A percentile compares a stretch with the other conserved stretches of the same genome.
Evolutionary conservation across 2,329 filamentous ascomycete species (phyloP).

Genomic region (Hypoxylon sp.): DNA sequence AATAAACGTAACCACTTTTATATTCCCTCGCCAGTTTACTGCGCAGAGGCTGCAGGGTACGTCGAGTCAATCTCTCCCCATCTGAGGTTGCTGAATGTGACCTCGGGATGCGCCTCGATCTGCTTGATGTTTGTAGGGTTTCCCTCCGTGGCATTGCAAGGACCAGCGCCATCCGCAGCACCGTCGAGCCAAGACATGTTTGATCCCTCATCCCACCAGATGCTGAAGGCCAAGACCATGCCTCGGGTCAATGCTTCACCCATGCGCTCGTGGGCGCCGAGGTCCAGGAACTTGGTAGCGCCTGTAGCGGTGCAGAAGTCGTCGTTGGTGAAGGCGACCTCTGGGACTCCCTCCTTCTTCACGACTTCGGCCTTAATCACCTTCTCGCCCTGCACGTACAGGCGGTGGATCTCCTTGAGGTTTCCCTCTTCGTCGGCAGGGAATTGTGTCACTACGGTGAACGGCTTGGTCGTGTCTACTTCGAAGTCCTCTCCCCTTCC

Average conservation of each 20-base stretch:
- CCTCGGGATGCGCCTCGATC: constrained; percentile 56
- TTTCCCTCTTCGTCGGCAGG: constrained; percentile 45
- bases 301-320: constrained; percentile 49
- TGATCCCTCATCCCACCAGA: constrained; percentile 61
- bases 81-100: constrained; percentile 65
- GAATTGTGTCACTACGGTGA: constrained; percentile 51
- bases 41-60: constrained; percentile 40
- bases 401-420: constrained; percentile 46
- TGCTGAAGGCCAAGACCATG: constrained; percentile 60
- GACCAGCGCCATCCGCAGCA: constrained; percentile 58
- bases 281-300: constrained; percentile 44
- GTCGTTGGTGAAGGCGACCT: constrained; percentile 48
- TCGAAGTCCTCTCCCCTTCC: constrained; percentile 43
- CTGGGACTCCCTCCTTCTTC: constrained; percentile 46
- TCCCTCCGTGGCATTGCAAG: constrained; percentile 58
- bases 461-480: constrained; percentile 48
- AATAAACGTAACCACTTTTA: no score
- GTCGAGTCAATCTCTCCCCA: constrained; percentile 64
- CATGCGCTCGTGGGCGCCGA: constrained; percentile 54
- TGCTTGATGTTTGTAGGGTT: constrained; percentile 55
- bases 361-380: constrained; percentile 47
- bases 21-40: constrained; percentile 14
- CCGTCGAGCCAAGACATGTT: constrained; percentile 65
- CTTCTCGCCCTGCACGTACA: constrained; percentile 49
- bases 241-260: constrained; percentile 54